These are phyloP conservation scores for Penicillium polonicum DNA, from an alignment of 2,329 filamentous ascomycete genomes.

Conservation along the genomic window DNA sequence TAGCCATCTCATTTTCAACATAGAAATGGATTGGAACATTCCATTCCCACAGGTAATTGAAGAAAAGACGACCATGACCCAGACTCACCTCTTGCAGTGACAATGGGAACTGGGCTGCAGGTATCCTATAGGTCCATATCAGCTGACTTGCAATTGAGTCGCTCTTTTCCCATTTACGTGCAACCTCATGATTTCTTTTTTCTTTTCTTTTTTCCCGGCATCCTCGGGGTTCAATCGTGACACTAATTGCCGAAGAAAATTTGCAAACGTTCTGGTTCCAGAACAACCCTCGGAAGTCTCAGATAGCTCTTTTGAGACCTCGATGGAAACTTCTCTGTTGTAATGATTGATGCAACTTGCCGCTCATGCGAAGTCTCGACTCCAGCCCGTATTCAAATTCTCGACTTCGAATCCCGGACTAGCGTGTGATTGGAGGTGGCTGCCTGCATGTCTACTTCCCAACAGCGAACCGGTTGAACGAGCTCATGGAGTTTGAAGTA, in stretches of 20 bases:
- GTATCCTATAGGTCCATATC: slow-evolving; percentile 15
- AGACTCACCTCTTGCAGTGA: slow-evolving; percentile 1
- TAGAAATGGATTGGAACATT: neutral
- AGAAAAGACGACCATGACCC: neutral
- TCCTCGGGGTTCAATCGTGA: slow-evolving; percentile 5
- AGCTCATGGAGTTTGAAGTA: neutral
- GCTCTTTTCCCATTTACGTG: neutral
- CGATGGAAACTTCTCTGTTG: slow-evolving; percentile 5
- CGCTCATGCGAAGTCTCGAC: slow-evolving; percentile 15
- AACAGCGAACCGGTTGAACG: slow-evolving; percentile 1
- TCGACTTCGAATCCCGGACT: slow-evolving; percentile 15
- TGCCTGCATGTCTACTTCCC: slow-evolving; percentile 26
- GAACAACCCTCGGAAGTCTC: slow-evolving; percentile 9
- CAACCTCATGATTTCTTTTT: neutral
- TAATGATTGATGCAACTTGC: slow-evolving; percentile 7
- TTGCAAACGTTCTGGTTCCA: slow-evolving; percentile 1
- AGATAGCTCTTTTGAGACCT: slow-evolving; percentile 8
- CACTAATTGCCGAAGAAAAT: slow-evolving; percentile 3
- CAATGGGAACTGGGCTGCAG: slow-evolving; percentile 20
- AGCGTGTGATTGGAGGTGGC: slow-evolving; percentile 32
- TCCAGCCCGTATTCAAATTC: slow-evolving; percentile 21
- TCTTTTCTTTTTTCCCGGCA: neutral
- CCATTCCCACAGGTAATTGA: neutral
- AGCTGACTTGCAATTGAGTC: slow-evolving; percentile 18
- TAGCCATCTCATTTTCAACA: neutral